Base-by-base conservation (phyloP, 768 basidiomycete genomes). In the Suillus plorans region DNA sequence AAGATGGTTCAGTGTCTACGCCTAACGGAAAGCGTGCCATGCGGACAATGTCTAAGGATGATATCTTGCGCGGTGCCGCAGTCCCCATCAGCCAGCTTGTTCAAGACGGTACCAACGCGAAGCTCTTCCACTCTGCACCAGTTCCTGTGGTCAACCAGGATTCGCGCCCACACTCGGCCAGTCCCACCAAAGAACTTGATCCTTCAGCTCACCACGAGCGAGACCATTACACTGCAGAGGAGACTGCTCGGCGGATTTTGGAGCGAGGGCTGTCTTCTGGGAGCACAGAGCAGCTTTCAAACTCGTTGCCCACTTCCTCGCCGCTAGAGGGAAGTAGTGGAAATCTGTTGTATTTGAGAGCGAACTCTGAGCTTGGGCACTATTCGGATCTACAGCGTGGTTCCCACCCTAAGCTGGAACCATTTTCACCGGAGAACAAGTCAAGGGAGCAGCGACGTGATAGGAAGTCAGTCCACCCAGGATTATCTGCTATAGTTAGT, bases 331-430 rank as follows among this genome's bases (percentile, higher is more conserved):
- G 71, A 50, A 74, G 72, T 13, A 62, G 71, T 36, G 76, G 76
- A 31, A 66, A 69, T 18, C 74, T 73, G 12, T 73, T 74, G 28
- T 60, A 77, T 14, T 64, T 81, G 63, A 86, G 91, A 58, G 85
- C 92, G 8, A 92, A 89, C 73, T 94, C 93, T 34, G 92, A 92
- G 73, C 80, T 92, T 52, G 92, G 92, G 5, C 89, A 94, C 71
- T 94, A 94, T 74, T 71, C 87, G 50, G 92, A 93, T 76, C 73
- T 87, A 65, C 74, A 71, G 69, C 77, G 71, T 72, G 78, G 62
- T 68, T 72, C 61, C 5, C 53, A 66, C 18, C 57, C 65, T 52
- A 78, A 80, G 25, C 74, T 71, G 58, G 83, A 83, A 58, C 82
- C 83, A 64, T 73, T 79, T 50, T 84, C 84, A 20, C 83, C 85